Base-by-base conservation (phyloP, 441 rosid species). In the Mallotus japonicus region DNA sequence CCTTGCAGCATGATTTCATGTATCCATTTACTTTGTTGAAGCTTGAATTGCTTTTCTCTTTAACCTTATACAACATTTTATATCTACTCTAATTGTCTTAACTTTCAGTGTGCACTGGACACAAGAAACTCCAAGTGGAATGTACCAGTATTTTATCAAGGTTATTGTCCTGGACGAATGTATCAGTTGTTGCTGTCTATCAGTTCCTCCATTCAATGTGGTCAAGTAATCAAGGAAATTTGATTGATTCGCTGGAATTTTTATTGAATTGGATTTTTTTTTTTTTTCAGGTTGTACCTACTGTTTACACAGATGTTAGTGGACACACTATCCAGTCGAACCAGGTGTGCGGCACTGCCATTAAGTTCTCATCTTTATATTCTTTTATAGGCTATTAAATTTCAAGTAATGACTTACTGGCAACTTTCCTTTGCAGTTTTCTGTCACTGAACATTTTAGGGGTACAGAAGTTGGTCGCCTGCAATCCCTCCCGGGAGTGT, bases 141-240 rank as follows among this genome's bases (percentile, higher is more conserved):
- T 95, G 99, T 95, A 92, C 83, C 98, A 95, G 83, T 95, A 95
- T 73, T 95, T 95, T 77, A 82, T 95, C 77, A 95, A 95, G 98
- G 99, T 89, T 76, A 67, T 67, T 55, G 10, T 73, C 64, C 65
- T 49, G n/a, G 19, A 37, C 62, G 6, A 63, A 32, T 51, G 77
- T 72, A 70, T 71, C 69, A n/a, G 58, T 24, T 65, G 63, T 60
- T 72, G 6, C 69, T 44, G 34, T 54, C 1, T 16, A 15, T 62
- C 22, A 7, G 61, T 40, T 64, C 3, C 13, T 51, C 0, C 47
- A 14, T 61, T 58, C 8, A 34, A 44, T 28, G 13, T 58, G 8
- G 44, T 28, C 3, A 62, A 50, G 37, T 17, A 28, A 66, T n/a
- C 10, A 42, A 69, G 60, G 66, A 67, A 62, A 13, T 72, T 44